These are phyloP conservation scores for Penicillium cosmopolitanum DNA, from an alignment of 495 filamentous ascomycete species.

Conservation along the genomic window DNA sequence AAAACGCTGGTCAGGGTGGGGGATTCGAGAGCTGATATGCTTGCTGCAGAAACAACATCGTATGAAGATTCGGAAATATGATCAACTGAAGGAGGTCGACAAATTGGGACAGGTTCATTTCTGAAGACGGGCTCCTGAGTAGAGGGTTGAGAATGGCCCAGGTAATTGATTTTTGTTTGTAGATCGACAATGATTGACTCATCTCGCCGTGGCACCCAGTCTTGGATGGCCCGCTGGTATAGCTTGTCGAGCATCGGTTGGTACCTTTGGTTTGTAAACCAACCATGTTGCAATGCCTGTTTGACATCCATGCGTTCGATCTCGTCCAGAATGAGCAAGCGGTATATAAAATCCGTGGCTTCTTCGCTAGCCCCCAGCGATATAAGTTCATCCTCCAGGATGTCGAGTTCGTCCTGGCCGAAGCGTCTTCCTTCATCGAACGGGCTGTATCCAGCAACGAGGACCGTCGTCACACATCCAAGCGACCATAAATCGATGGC, in stretches of 20 bases:
- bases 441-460: slow-evolving; percentile 54
- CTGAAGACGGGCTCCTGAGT: neutral
- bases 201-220: slow-evolving; percentile 42
- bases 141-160: neutral
- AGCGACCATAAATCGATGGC: slow-evolving; percentile 68
- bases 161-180: slow-evolving; percentile 19
- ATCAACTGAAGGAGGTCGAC: neutral
- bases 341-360: slow-evolving; percentile 55
- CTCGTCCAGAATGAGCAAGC: slow-evolving; percentile 57
- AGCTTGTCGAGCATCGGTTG: slow-evolving; percentile 46
- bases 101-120: slow-evolving; percentile 4
- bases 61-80: slow-evolving; percentile 16
- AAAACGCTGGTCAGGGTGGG: neutral
- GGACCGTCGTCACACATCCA: slow-evolving; percentile 52
- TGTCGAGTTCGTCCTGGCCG: slow-evolving; percentile 28
- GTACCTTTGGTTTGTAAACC: slow-evolving; percentile 57
- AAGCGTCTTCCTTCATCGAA: slow-evolving; percentile 30
- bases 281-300: slow-evolving; percentile 59
- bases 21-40: neutral
- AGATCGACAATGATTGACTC: slow-evolving; percentile 1
- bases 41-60: neutral
- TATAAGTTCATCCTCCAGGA: slow-evolving; percentile 36
- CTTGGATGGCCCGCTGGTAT: slow-evolving; percentile 48
- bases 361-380: neutral
- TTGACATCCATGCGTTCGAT: slow-evolving; percentile 53